Conservation (phyloP, 2,329 filamentous ascomycete species). For the Sarocladium oryzae region DNA sequence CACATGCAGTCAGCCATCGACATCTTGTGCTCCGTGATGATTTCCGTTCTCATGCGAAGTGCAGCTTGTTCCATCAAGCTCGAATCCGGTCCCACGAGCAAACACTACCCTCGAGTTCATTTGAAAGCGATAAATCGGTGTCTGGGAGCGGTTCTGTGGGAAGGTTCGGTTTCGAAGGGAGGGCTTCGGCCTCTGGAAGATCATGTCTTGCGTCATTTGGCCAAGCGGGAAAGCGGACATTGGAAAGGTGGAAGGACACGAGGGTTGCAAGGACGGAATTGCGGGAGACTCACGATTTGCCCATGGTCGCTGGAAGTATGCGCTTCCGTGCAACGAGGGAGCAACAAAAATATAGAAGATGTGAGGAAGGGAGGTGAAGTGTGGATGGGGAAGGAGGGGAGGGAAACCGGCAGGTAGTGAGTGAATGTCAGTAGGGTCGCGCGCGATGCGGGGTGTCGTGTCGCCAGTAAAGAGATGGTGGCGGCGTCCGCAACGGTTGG, state of each 20-base stretch:
- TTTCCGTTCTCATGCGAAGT: neutral
- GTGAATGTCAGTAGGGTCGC: neutral
- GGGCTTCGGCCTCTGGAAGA: neutral
- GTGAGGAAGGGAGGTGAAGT: neutral
- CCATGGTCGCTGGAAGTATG: neutral
- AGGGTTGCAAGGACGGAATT: neutral
- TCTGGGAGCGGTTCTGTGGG: neutral
- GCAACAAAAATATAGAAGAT: no score
- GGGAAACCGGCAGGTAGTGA: neutral
- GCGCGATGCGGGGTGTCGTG: conserved; percentile 7
- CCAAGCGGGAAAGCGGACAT: neutral
- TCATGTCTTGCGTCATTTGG: conserved; percentile 7
- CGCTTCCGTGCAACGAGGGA: neutral
- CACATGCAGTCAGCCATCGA: neutral
- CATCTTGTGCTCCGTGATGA: neutral
- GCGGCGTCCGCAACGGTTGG: neutral
- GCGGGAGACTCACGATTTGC: conserved; percentile 7
- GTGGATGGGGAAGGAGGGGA: neutral
- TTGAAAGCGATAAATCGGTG: no score
- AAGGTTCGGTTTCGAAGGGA: neutral
- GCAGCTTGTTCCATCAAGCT: neutral
- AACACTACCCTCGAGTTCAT: neutral
- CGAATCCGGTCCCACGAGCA: neutral
- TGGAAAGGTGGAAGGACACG: neutral
- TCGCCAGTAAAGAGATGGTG: neutral